Conservation (phyloP, 2,329 filamentous ascomycete genomes). For the Coniella vitis region DNA sequence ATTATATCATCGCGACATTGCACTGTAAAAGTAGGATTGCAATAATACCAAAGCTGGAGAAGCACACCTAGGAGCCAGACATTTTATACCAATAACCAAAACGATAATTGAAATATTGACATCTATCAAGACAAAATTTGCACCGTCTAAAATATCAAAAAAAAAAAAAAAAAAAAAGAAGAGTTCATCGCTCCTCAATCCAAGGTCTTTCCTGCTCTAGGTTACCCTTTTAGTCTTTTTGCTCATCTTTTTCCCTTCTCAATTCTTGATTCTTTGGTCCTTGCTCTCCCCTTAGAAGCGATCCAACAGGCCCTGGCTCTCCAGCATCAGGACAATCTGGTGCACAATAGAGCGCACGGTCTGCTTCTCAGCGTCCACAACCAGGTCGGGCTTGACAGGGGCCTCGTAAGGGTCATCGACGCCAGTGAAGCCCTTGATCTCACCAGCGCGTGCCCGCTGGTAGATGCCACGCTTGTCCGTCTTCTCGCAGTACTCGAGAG, state of each 20-base stretch:
- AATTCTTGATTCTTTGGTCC: neutral
- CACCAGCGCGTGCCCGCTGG: slow-evolving; percentile 70
- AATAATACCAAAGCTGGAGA: too few species aligned
- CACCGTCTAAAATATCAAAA: neutral
- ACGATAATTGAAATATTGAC: neutral
- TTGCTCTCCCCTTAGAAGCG: slow-evolving; percentile 35
- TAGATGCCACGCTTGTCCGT: slow-evolving; percentile 93
- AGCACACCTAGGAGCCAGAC: neutral
- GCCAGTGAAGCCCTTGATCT: slow-evolving; percentile 97
- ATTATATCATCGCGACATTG: neutral
- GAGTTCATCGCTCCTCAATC: neutral
- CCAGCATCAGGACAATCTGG: slow-evolving; percentile 89
- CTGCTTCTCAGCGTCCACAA: slow-evolving; percentile 79
- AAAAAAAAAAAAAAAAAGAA: neutral
- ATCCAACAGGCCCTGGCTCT: slow-evolving; percentile 84
- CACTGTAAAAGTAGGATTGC: neutral
- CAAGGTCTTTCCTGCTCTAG: neutral
- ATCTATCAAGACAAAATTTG: slow-evolving; percentile 3
- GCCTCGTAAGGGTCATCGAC: slow-evolving; percentile 95
- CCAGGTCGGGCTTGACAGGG: slow-evolving; percentile 73
- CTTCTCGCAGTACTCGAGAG: slow-evolving; percentile 88
- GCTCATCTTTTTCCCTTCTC: neutral
- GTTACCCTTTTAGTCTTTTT: neutral
- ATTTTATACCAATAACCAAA: neutral
- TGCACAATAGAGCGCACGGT: slow-evolving; percentile 90